Evolutionary conservation across 2,329 filamentous ascomycete species (phyloP).

Genomic region (Dactylellina leptospora): DNA sequence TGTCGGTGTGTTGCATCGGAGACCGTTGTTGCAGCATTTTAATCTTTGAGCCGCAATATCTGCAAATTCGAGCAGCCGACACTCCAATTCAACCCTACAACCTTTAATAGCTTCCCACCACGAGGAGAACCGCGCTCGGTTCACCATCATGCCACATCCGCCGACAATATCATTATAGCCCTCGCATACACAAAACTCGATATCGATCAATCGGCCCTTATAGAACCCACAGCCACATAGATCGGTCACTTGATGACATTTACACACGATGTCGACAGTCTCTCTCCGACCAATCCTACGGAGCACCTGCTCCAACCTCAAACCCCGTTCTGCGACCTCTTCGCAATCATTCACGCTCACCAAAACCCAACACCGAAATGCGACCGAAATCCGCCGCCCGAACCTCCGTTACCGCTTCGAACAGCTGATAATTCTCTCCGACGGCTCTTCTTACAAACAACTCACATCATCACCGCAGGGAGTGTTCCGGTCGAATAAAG

Average conservation of each 20-base stretch:
- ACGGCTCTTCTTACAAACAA: slow-evolving; percentile 83
- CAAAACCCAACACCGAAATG: slow-evolving; percentile 72
- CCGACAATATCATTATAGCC: neutral
- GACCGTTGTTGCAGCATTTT: slow-evolving; percentile 48
- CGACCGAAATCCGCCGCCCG: slow-evolving; percentile 85
- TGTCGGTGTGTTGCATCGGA: slow-evolving; percentile 4
- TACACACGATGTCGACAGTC: slow-evolving; percentile 51
- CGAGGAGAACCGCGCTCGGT: neutral
- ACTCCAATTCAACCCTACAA: neutral
- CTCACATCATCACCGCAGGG: slow-evolving; percentile 77
- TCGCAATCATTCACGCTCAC: slow-evolving; percentile 60
- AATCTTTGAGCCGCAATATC: slow-evolving; percentile 42
- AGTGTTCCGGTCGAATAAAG: slow-evolving; percentile 73
- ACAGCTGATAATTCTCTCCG: slow-evolving; percentile 90
- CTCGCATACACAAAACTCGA: neutral
- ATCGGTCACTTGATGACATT: neutral
- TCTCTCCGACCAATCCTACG: slow-evolving; percentile 54
- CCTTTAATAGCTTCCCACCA: neutral
- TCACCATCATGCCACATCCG: neutral
- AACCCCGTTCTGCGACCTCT: slow-evolving; percentile 6
- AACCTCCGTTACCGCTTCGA: slow-evolving; percentile 95
- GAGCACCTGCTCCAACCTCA: slow-evolving; percentile 19
- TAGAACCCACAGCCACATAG: neutral
- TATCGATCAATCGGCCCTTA: slow-evolving; percentile 18
- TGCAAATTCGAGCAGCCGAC: neutral